Percentiles rank a stretch among this genome's conserved stretches.
Conservation (phyloP, 768 basidiomycete species). For the Lactarius sanguifluus region DNA sequence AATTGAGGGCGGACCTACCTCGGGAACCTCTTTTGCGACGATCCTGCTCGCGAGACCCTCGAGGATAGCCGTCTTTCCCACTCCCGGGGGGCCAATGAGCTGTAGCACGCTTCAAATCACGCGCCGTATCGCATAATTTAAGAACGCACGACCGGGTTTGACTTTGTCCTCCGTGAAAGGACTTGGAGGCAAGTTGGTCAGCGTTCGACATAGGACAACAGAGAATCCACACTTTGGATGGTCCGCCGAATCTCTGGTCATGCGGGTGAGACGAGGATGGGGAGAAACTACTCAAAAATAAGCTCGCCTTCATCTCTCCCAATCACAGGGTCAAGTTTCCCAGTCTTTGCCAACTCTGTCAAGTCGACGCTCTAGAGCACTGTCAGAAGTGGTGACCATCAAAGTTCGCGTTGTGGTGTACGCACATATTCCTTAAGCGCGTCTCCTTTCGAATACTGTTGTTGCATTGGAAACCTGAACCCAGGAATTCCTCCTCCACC, state of each 20-base stretch:
- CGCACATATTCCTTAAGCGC: conserved; percentile 78
- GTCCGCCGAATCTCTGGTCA: conserved; percentile 78
- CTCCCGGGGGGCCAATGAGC: conserved; percentile 85
- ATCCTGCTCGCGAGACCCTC: conserved; percentile 89
- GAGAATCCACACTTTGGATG: conserved; percentile 69
- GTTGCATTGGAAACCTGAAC: conserved; percentile 47
- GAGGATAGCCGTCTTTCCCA: conserved; percentile 90
- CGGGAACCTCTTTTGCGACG: conserved; percentile 86
- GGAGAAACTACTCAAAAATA: not conserved
- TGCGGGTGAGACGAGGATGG: not conserved
- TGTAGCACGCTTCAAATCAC: conserved; percentile 31
- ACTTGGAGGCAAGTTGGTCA: conserved; percentile 43
- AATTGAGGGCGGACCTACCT: conserved; percentile 47
- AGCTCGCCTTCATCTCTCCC: conserved; percentile 79
- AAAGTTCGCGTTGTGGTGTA: conserved; percentile 21
- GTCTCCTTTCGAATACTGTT: conserved; percentile 75
- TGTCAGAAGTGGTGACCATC: conserved; percentile 2
- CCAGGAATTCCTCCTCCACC: conserved; percentile 57
- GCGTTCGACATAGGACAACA: not conserved
- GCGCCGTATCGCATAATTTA: not conserved
- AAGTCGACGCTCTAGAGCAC: conserved; percentile 68
- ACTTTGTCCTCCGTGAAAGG: conserved; percentile 85
- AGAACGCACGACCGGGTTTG: conserved; percentile 76
- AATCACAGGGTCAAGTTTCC: conserved; percentile 89
- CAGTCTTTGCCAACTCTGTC: conserved; percentile 77